These are phyloP conservation scores for Vitis vinifera DNA, from an alignment of 164 flowering plant genomes.

Conservation along the genomic window DNA sequence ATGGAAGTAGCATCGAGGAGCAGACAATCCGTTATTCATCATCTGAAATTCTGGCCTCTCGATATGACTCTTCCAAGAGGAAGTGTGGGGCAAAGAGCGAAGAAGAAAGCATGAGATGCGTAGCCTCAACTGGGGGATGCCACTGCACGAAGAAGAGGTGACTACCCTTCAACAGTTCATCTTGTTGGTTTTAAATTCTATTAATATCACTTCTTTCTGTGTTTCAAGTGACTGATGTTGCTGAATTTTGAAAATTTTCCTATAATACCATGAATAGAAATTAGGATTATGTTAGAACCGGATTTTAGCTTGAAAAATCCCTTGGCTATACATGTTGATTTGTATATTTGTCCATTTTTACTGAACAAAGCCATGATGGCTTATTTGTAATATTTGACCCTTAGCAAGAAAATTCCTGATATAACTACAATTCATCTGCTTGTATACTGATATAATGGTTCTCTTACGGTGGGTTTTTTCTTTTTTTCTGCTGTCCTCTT, in stretches of 20 bases:
- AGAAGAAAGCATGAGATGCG: conserved; percentile 16
- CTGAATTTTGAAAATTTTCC: background rate
- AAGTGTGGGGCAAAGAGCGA: conserved; percentile 4
- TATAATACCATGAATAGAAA: background rate
- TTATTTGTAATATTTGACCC: background rate
- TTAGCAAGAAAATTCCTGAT: background rate
- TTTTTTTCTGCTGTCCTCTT: background rate
- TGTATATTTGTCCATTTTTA: no score
- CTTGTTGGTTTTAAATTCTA: background rate
- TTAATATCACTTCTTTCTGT: background rate
- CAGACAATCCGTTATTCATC: background rate
- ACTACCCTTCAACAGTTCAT: background rate
- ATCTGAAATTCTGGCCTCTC: conserved; percentile 7
- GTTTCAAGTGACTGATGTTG: no score
- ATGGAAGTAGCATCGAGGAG: conserved; percentile 11
- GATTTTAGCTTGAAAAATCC: background rate
- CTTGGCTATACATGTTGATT: no score
- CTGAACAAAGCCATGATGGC: background rate
- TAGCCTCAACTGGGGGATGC: conserved; percentile 27
- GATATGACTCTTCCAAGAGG: conserved; percentile 4
- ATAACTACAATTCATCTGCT: no score
- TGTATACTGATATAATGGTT: no score
- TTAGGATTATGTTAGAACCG: background rate
- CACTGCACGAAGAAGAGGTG: conserved; percentile 42
- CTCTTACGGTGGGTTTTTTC: no score